A percentile compares a stretch with the other conserved stretches of the same genome.
phyloP scores from a whole-genome alignment of 2,329 filamentous ascomycete genomes.

The Gremmenia infestans region DNA sequence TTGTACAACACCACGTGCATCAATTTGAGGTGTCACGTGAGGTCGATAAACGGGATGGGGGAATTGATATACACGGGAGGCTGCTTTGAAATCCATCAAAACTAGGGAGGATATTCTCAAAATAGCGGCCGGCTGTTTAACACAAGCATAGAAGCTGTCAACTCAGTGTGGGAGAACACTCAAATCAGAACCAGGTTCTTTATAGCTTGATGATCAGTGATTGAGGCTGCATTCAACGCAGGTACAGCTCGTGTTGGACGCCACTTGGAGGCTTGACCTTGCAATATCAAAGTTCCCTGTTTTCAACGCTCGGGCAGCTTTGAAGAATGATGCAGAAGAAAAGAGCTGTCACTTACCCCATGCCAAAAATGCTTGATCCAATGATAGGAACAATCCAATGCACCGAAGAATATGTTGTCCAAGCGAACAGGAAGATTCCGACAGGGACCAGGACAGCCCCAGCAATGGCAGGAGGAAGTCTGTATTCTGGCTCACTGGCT shows the following conservation, averaged over 20 bases:
- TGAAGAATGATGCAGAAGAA: slow-evolving; percentile 2
- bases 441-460: slow-evolving; percentile 75
- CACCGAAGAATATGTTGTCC: slow-evolving; percentile 70
- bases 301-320: slow-evolving; percentile 3
- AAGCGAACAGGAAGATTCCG: slow-evolving; percentile 84
- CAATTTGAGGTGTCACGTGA: slow-evolving; percentile 14
- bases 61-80: slow-evolving; percentile 4
- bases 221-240: slow-evolving; percentile 16
- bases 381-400: slow-evolving; percentile 76
- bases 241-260: slow-evolving; percentile 16
- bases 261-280: slow-evolving; percentile 13
- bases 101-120: background rate
- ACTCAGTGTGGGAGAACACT: background rate
- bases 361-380: slow-evolving; percentile 65
- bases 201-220: slow-evolving; percentile 1
- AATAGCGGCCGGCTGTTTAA: slow-evolving; percentile 4
- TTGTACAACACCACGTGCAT: slow-evolving; percentile 20
- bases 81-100: background rate
- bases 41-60: background rate
- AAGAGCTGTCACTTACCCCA: slow-evolving; percentile 51
- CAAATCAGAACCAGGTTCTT: slow-evolving; percentile 3
- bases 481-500: slow-evolving; percentile 78
- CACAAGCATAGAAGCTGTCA: background rate
- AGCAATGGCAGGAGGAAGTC: slow-evolving; percentile 68
- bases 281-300: background rate